Conservation (phyloP, 2,329 filamentous ascomycete species). For the Lasiodiplodia gonubiensis region DNA sequence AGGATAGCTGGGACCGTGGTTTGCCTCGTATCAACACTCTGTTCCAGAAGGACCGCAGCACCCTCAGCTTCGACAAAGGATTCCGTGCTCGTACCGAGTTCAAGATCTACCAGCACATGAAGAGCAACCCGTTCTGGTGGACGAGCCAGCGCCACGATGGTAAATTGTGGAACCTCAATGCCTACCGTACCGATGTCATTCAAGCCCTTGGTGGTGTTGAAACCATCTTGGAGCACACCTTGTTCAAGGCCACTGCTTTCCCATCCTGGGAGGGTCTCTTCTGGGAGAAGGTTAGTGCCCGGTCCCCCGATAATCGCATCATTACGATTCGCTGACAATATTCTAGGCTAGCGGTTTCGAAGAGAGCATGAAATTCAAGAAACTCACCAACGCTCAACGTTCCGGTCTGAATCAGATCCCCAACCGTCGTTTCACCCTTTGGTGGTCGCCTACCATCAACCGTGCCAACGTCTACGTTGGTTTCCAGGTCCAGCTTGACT, state of each 20-base stretch:
- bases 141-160: constrained; percentile 96
- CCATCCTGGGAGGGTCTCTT: constrained; percentile 96
- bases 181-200: constrained; percentile 95
- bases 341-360: constrained; percentile 46
- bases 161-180: constrained; percentile 96
- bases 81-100: constrained; percentile 96
- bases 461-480: constrained; percentile 97
- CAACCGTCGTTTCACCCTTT: constrained; percentile 96
- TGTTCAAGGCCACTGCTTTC: constrained; percentile 97
- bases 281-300: constrained; percentile 69
- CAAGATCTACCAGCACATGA: constrained; percentile 98
- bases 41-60: constrained; percentile 98
- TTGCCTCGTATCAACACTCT: constrained; percentile 97
- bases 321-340: constrained; percentile 42
- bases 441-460: constrained; percentile 91
- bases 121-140: constrained; percentile 99
- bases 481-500: constrained; percentile 97
- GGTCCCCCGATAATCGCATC: no score
- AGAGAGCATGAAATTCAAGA: constrained; percentile 94
- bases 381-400: constrained; percentile 94
- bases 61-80: constrained; percentile 96
- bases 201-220: constrained; percentile 96
- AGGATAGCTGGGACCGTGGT: constrained; percentile 98
- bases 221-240: constrained; percentile 93
- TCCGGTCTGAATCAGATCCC: constrained; percentile 98